These are phyloP conservation scores for Ceratocystis harringtonii DNA, from an alignment of 2,329 filamentous ascomycete species.

Conservation along the genomic window DNA sequence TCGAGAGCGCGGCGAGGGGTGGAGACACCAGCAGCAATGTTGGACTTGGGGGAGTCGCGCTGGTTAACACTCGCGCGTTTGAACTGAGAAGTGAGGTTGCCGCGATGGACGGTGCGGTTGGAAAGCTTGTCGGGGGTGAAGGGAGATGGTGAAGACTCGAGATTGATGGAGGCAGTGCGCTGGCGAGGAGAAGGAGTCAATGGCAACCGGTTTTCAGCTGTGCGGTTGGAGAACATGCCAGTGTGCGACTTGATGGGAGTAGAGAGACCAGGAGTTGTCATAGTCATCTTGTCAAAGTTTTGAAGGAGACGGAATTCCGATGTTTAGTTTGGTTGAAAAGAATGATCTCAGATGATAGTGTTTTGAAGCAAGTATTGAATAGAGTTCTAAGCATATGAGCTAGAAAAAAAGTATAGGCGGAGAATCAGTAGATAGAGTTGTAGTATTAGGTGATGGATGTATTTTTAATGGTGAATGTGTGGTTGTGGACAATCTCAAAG, in stretches of 20 bases:
- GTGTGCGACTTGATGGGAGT: constrained; percentile 92
- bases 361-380: constrained; percentile 6
- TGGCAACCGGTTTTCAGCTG: constrained; percentile 87
- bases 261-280: constrained; percentile 69
- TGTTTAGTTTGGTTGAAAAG: neutral
- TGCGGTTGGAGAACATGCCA: constrained; percentile 80
- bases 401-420: constrained; percentile 19
- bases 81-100: constrained; percentile 66
- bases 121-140: constrained; percentile 56
- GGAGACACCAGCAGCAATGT: constrained; percentile 62
- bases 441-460: constrained; percentile 17
- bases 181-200: constrained; percentile 80
- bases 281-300: constrained; percentile 27
- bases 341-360: constrained; percentile 4
- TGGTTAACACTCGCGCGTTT: constrained; percentile 52
- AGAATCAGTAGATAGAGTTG: constrained; percentile 18
- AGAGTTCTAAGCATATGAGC: constrained; percentile 18
- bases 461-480: neutral
- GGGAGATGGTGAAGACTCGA: constrained; percentile 63
- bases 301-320: neutral
- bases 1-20: constrained; percentile 75
- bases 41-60: constrained; percentile 88
- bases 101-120: constrained; percentile 60
- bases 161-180: constrained; percentile 34
- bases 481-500: neutral